Evolutionary conservation across 352 stramenopile genomes (phyloP).

Genomic region (Phytophthora kernoviae): DNA sequence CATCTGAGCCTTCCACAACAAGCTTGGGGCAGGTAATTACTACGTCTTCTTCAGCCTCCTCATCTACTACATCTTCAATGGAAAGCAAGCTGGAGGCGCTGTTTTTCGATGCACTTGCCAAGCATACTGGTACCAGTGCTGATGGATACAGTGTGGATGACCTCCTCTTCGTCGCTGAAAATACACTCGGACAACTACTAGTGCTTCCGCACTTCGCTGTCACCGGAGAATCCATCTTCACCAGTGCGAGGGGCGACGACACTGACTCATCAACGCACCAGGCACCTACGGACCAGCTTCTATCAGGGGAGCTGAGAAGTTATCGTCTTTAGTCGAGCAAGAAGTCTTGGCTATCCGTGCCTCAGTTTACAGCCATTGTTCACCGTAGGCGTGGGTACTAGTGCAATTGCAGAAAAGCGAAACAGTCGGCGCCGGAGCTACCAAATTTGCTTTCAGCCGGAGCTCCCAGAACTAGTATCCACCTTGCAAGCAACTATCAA

Average conservation of each 20-base stretch:
- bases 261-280: neutral
- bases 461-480: constrained; percentile 30
- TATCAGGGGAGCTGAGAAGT: neutral
- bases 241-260: neutral
- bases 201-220: constrained; percentile 26
- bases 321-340: constrained; percentile 11
- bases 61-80: constrained; percentile 29
- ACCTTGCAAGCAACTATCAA: constrained; percentile 36
- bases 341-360: constrained; percentile 29
- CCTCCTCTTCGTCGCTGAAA: constrained; percentile 27
- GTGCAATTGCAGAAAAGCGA: constrained; percentile 8
- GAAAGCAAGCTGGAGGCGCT: constrained; percentile 45
- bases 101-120: constrained; percentile 31
- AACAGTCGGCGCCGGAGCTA: constrained; percentile 16
- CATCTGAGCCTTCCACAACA: constrained; percentile 1
- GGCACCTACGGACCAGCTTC: neutral
- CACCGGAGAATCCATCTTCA: constrained; percentile 10
- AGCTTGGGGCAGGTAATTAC: no score
- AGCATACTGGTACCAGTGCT: neutral
- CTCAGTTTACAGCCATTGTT: constrained; percentile 23
- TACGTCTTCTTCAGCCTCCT: no score
- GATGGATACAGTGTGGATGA: constrained; percentile 39
- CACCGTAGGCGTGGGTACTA: constrained; percentile 8
- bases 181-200: constrained; percentile 19
- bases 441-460: constrained; percentile 43